Percentiles rank a stretch among this genome's conserved stretches.
These are phyloP conservation scores for Isoetes taiwanensis DNA, from an alignment of 75 land plant species.

Conservation along the genomic window DNA sequence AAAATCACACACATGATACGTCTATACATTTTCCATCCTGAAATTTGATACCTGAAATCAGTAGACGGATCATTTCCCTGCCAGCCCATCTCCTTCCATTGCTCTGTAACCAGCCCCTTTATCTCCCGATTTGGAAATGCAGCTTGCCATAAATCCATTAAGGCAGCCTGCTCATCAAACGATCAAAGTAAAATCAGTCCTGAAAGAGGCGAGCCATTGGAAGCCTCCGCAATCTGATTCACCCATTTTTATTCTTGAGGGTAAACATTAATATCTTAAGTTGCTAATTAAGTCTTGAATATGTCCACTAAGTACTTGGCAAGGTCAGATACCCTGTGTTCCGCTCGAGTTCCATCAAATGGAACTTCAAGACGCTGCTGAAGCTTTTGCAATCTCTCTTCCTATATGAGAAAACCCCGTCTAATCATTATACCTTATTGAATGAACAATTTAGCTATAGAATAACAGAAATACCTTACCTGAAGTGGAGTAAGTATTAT, in stretches of 20 bases:
- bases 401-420: conserved; percentile 28
- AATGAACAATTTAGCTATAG: no score
- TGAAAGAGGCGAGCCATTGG: not conserved
- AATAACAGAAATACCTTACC: conserved; percentile 16
- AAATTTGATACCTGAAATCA: conserved; percentile 53
- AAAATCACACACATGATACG: no score
- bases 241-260: not conserved
- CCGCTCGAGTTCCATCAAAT: conserved; percentile 58
- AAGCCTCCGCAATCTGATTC: not conserved
- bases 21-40: not conserved
- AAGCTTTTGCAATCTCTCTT: conserved; percentile 54
- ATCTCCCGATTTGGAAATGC: conserved; percentile 53
- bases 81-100: conserved; percentile 99
- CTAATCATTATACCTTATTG: no score
- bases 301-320: not conserved
- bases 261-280: not conserved
- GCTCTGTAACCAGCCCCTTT: conserved; percentile 63
- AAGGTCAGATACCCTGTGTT: no score
- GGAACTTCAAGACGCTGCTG: conserved; percentile 58
- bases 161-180: conserved; percentile 42
- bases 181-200: not conserved
- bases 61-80: conserved; percentile 96
- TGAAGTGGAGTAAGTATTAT: conserved; percentile 47
- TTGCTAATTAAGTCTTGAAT: not conserved
- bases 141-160: conserved; percentile 61